Base-by-base conservation (phyloP, 176 grass and related monocot species). In the Zoysia pacifica region DNA sequence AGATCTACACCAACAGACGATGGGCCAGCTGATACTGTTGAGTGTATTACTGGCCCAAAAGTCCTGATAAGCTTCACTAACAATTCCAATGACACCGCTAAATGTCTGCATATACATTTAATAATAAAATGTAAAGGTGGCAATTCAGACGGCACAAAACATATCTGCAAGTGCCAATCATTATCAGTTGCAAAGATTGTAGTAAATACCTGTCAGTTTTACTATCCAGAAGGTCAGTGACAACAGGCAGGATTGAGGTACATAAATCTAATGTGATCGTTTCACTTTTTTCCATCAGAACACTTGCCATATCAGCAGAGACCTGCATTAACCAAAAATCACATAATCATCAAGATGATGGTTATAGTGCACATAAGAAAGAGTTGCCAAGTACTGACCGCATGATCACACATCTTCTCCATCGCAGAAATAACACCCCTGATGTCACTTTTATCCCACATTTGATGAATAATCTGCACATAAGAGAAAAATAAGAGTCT, bases 321-420 rank as follows among this genome's bases (percentile, higher is more conserved):
- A 96, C 93, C 97, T 98, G 69, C 75, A 91, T 36, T 80, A 65
- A 15, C 73, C 58, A 87, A 59, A 73, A 87, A 90, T 36, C 39
- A 52, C 67, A 55, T 7, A 78, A 80, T 49, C 15, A 69, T 18
- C 40, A 73, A 48, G 43, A 58, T 67, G 37, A 38, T 12, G 7
- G 70, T 74, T 48, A 81, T 58, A 70, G 44, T 35, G 83, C 41
- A 15, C 6, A 75, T 12, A 75, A 77, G 59, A 65, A 13, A 66
- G 78, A 49, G 69, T 44, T 40, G 48, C 2, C 53, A 56, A 72
- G 66, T 68, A 83, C 93, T 83, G 62, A 99, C 97, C 82, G 88
- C 84, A 88, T 95, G 88, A 93, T 99, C 97, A 75, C 84, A 89
- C 87, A 99, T 99, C 86, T 89, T 95, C 67, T 91, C 97, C 82